Evolutionary conservation across 495 filamentous ascomycete species (phyloP).

Genomic region (Neurospora sp.): DNA sequence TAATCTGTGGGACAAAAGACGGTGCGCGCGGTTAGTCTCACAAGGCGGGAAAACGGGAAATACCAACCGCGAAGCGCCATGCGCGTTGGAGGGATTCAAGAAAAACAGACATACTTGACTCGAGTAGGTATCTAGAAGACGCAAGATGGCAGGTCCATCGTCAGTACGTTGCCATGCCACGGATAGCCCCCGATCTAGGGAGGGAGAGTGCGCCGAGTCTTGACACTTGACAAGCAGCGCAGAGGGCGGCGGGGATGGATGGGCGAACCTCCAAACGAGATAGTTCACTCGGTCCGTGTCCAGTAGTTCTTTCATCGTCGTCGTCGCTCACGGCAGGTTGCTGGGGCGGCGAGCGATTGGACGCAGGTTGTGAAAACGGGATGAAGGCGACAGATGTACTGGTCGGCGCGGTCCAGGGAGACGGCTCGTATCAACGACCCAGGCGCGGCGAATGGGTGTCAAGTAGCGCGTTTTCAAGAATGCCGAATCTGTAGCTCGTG

Average conservation of each 20-base stretch:
- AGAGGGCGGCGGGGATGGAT: conserved; percentile 6
- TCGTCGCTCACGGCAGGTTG: conserved; percentile 13
- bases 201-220: neutral
- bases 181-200: neutral
- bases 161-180: neutral
- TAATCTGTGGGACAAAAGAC: conserved; percentile 36
- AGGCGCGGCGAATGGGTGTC: conserved; percentile 9
- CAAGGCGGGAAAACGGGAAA: conserved; percentile 3
- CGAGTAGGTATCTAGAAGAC: conserved; percentile 65
- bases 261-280: conserved; percentile 89
- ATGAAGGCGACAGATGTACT: neutral
- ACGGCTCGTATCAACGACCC: neutral
- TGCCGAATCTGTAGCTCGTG: neutral
- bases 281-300: conserved; percentile 95
- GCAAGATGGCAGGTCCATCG: neutral
- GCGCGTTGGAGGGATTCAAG: conserved; percentile 6
- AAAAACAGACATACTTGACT: conserved; percentile 60
- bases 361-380: conserved; percentile 1
- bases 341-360: conserved; percentile 17
- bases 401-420: neutral
- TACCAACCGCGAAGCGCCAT: neutral
- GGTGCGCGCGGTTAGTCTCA: conserved; percentile 25
- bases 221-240: conserved; percentile 17
- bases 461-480: conserved; percentile 1
- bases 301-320: conserved; percentile 52